Evolutionary conservation across 73 alveolate species (phyloP).

Genomic region (Uronychia setigera): DNA sequence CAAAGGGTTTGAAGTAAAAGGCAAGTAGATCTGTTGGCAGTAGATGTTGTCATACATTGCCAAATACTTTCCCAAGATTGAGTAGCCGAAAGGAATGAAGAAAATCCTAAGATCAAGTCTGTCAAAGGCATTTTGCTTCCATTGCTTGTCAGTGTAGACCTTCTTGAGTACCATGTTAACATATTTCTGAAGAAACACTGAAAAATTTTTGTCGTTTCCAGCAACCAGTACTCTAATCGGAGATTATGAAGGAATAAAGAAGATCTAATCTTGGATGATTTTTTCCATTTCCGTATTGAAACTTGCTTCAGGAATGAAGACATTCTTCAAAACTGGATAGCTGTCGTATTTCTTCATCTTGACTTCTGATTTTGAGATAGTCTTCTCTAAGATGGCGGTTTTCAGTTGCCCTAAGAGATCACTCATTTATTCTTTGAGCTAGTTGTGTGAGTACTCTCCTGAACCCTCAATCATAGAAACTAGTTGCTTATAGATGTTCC

Average conservation of each 20-base stretch:
- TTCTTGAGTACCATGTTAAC: background rate
- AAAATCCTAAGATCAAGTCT: conserved; percentile 37
- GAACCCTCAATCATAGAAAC: too few relatives aligned
- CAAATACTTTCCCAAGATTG: conserved; percentile 34
- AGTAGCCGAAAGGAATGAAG: conserved; percentile 24
- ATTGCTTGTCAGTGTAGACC: background rate
- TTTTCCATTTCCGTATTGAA: background rate
- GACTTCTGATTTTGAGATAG: background rate
- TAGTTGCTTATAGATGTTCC: too few relatives aligned
- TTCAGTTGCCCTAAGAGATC: too few relatives aligned
- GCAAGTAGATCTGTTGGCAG: conserved; percentile 37
- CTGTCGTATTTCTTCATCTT: too few relatives aligned
- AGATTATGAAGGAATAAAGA: background rate
- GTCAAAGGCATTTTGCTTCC: background rate
- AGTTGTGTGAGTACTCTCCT: too few relatives aligned
- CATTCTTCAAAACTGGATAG: background rate
- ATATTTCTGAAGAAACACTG: conserved; percentile 9
- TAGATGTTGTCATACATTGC: conserved; percentile 61
- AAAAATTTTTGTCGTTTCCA: conserved; percentile 13
- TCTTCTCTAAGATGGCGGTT: background rate
- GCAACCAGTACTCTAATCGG: background rate
- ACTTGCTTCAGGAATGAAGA: background rate
- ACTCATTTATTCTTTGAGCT: too few relatives aligned
- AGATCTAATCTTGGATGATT: background rate
- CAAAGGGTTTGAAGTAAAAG: conserved; percentile 9